Percentiles rank a stretch among this genome's conserved stretches.
Conservation (phyloP, 331 rosid species). For the Malus hybrid region DNA sequence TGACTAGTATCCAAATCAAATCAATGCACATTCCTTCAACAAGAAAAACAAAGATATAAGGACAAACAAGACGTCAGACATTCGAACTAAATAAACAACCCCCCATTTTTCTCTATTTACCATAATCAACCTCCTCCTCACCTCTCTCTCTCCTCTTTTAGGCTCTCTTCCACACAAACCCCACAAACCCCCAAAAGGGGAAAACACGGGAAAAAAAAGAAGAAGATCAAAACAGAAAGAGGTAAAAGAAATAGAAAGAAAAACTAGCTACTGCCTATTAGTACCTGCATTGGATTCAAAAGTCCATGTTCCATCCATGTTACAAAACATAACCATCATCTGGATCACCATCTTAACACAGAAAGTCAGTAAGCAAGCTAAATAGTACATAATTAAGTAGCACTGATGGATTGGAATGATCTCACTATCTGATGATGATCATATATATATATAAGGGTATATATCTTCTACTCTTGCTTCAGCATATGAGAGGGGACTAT, state of each 20-base stretch:
- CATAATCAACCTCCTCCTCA: constrained; percentile 7
- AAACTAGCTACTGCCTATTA: neutral
- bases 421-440: neutral
- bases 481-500: constrained; percentile 70
- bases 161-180: neutral
- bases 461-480: constrained; percentile 41
- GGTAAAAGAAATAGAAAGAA: neutral
- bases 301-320: constrained; percentile 18
- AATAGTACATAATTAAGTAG: constrained; percentile 20
- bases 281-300: constrained; percentile 11
- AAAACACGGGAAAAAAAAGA: neutral
- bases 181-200: neutral
- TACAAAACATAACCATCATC: constrained; percentile 1
- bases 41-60: constrained; percentile 44
- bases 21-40: constrained; percentile 63
- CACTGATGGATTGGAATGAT: neutral
- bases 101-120: constrained; percentile 11
- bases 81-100: constrained; percentile 2
- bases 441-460: neutral
- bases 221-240: neutral
- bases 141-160: neutral
- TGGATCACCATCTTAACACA: constrained; percentile 19
- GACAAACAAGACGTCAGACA: constrained; percentile 42
- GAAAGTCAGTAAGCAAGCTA: constrained; percentile 27
- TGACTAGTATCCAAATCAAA: constrained; percentile 32